Evolutionary conservation across 441 rosid species (phyloP), one percentile per base, ranked within the genome.

Genomic region (Theobroma grandiflorum): DNA sequence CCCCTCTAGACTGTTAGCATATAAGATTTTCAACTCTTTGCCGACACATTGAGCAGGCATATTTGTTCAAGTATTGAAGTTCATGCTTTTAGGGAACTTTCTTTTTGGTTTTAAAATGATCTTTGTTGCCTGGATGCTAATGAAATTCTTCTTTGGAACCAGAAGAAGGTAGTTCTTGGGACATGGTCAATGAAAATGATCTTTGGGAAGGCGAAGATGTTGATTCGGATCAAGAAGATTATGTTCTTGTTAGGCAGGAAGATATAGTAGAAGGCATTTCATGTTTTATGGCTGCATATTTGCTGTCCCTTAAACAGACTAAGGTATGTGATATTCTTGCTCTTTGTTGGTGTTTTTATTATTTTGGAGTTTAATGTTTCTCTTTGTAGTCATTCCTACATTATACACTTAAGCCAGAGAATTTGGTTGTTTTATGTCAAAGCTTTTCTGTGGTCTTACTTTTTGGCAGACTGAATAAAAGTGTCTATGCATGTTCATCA

Each of bases 231-330:
- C 82, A 83, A 76, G 98, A 93, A 72, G 99, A 91, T 80, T 96
- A 92, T 86, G 97, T 95, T 55, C 85, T 95, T 78, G 99, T 95
- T 83, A 93, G 91, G 80, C 91, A 93, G 88, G 99, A 96, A 88
- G 99, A 96, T 88, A 93, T 96, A 83, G 93, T 92, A 43, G 99
- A 96, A 7, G 97, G 97, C 78, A 87, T 96, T n/a, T 97, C 99
- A 2, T 90, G 96, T 86, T 96, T 92, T 90, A 92, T 91, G 98
- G 98, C 98, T 69, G 92, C 98, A 20, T 95, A 93, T 88, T 77
- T 96, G 80, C 82, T 90, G 64, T 95, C 99, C 78, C 89, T 93
- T 87, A 90, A 96, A 82, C 93, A 91, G 86, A 91, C 99, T 15
- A 93, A 95, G 97, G 98, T 92, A 85, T 81, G 83, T 26, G 66